Evolutionary conservation across 2,329 filamentous ascomycete species (phyloP), one percentile per base, ranked within the genome.

Genomic region (Laburnicola sp.): DNA sequence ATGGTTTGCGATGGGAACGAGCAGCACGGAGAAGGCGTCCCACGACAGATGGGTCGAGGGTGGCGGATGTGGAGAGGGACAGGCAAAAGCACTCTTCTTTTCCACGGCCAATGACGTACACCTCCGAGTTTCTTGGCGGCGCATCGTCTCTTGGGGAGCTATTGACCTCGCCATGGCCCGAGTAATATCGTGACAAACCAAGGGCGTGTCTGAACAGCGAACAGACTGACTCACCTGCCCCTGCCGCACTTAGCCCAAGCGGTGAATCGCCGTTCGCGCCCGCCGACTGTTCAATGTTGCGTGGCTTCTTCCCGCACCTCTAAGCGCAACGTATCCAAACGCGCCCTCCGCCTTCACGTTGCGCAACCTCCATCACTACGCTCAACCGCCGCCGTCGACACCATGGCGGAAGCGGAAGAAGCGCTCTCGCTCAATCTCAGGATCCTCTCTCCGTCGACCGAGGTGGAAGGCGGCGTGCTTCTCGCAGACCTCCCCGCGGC

Each of bases 371-470:
- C 16, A n/a, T 26, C 34, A 28, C 56, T 25, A 21, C 23, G 11
- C 23, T 23, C 27, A 44, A 23, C 39, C 39, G 6, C 23, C 26
- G 9, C 40, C 11, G 28, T 42, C 8, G n/a, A 26, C 46, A 53
- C 27, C 56, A 72, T 71, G 69, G 62, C 66, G 16, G 61, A 63
- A 28, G 16, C 16, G 16, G 51, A 54, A 21, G 50, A 41, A 16
- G 26, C 23, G 10, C 41, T 51, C 22, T 41, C 58, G 6, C 53
- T 75, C 59, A 69, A 75, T 47, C 66, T 75, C 45, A 71, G 66
- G 60, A 56, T 75, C 32, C 63, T 75, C 22, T 74, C 73, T 32
- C 73, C 72, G 5, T 74, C 71, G 16, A 57, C 67, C 23, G 73
- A 75, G 48, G 56, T 74, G 7, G 65, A 71, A 27, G 63, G 66